Evolutionary conservation across 495 filamentous ascomycete species (phyloP).

Genomic region (Aspergillus carlsbadensis): DNA sequence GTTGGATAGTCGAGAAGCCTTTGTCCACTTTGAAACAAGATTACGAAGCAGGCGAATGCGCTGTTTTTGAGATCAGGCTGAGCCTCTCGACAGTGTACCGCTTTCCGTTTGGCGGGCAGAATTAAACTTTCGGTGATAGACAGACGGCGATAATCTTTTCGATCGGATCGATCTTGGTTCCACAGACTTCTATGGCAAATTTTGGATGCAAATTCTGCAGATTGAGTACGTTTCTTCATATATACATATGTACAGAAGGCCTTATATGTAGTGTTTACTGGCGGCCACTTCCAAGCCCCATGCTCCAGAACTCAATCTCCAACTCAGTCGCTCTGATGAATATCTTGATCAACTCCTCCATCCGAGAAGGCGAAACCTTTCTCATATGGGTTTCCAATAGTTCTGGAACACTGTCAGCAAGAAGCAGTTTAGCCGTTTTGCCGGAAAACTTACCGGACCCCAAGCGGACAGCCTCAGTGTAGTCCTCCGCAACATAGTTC

Average conservation of each 20-base stretch:
- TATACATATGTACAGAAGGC: not conserved
- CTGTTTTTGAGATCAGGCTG: no score
- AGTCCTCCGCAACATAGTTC: slow-evolving; percentile 80
- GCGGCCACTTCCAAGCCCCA: slow-evolving; percentile 52
- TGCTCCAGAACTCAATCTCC: slow-evolving; percentile 88
- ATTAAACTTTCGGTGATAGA: not conserved
- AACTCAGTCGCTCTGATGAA: slow-evolving; percentile 89
- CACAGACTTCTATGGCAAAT: no score
- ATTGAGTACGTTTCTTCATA: not conserved
- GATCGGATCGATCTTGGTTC: no score
- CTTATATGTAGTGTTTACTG: not conserved
- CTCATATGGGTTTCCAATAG: slow-evolving; percentile 70
- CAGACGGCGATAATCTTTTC: not conserved
- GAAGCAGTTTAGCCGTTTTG: no score
- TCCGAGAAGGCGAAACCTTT: slow-evolving; percentile 65
- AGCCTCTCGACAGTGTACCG: not conserved
- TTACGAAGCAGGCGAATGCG: not conserved
- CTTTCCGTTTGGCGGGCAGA: not conserved
- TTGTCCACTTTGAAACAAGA: not conserved
- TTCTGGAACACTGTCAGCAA: slow-evolving; percentile 44
- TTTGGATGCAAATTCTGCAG: no score
- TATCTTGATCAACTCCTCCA: slow-evolving; percentile 78
- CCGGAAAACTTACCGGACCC: slow-evolving; percentile 59
- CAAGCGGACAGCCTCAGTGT: slow-evolving; percentile 62
- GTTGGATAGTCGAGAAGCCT: no score